Percentiles rank a stretch among this genome's conserved stretches.
phyloP scores from a whole-genome alignment of 2,329 filamentous ascomycete species.

The Clonostachys solani region DNA sequence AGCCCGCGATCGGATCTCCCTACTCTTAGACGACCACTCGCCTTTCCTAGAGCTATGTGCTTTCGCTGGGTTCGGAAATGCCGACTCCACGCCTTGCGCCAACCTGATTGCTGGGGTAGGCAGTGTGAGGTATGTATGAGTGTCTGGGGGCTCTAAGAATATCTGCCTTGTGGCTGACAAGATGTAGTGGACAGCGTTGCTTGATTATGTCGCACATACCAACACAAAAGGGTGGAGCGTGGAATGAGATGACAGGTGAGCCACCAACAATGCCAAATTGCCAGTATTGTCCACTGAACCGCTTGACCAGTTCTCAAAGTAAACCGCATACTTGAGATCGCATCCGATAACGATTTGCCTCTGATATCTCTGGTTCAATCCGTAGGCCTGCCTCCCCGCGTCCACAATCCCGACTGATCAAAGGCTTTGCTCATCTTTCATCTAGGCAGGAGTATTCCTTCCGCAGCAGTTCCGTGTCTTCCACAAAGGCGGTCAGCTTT shows the following conservation, averaged over 20 bases:
- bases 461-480: constrained; percentile 40
- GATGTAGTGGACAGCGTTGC: constrained; percentile 21
- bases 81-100: constrained; percentile 26
- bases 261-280: background rate
- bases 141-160: constrained; percentile 6
- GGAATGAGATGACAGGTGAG: constrained; percentile 32
- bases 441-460: constrained; percentile 26
- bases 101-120: constrained; percentile 32
- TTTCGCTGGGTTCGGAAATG: constrained; percentile 25
- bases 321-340: constrained; percentile 16
- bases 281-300: background rate
- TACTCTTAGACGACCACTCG: constrained; percentile 28
- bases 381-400: constrained; percentile 8
- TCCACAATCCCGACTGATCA: background rate
- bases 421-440: background rate
- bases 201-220: constrained; percentile 34
- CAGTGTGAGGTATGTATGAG: constrained; percentile 8
- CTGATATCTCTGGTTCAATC: constrained; percentile 32
- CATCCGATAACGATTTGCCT: constrained; percentile 31
- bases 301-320: constrained; percentile 27
- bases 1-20: constrained; percentile 29
- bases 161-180: background rate
- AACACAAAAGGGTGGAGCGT: constrained; percentile 33
- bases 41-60: constrained; percentile 30
- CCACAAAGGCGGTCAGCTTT: constrained; percentile 27